Base-by-base conservation (phyloP, 1,139 yeast genomes). In the Diutina rugosa region DNA sequence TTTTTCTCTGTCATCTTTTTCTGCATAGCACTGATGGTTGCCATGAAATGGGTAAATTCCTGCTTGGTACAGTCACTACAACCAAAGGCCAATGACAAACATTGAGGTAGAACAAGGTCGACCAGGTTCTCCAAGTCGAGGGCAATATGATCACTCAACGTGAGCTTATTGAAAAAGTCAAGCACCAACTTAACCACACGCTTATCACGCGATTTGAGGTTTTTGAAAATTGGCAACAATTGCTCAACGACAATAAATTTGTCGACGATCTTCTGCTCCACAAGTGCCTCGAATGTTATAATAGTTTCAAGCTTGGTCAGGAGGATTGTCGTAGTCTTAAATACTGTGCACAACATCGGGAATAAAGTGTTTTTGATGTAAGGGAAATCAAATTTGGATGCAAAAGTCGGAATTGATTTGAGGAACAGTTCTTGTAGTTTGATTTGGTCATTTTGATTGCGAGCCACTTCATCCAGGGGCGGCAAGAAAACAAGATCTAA, bases 241-340 rank as follows among this genome's bases (percentile, higher is more conserved):
- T 87, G 90, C 56, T 91, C 97, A 48, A 77, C 77, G 32, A 90
- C 81, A 5, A 88, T 81, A 56, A 81, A 78, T 62, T 82, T 84
- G 64, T 93, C 97, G 55, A 91, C 76, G 2, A 82, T 79, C 60
- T 81, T 82, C 57, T 70, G 64, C 14, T 77, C 78, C 14, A 89
- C 78, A 64, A 90, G 72, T 55, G 72, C 69, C 29, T 79, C 78
- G 63, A 93, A 85, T 0, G 88, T 77, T 35, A 76, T 72, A n/a
- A 90, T 75, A 2, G 96, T 81, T 14, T 83, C 77, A 44, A 85
- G 73, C 63, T 93, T 90, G 38, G 91, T 87, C 3, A 88, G 82
- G 48, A 90, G 72, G 49, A 93, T 81, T 0, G 95, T 87, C 0
- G 98, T 91, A 53, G 90, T 87, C 49, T 89, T 81, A 69, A 90